Evolutionary conservation across 1,284 basidiomycete genomes (phyloP).

Genomic region (Microbotryomycetes sp.): DNA sequence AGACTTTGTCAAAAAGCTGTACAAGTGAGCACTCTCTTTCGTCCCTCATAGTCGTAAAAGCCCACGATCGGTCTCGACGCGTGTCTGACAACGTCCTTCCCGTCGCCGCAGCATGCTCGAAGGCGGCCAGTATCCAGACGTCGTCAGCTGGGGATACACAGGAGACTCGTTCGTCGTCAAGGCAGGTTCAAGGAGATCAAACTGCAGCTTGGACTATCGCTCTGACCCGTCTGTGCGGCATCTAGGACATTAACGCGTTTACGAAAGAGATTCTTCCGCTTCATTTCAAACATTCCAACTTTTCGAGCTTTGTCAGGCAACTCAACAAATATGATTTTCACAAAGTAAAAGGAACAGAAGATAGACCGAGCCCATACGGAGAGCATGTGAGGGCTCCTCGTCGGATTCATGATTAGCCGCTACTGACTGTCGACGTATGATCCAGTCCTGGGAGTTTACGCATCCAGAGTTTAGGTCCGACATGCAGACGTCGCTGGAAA

Average conservation of each 20-base stretch:
- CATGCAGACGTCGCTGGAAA: conserved; percentile 74
- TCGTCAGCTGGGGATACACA: conserved; percentile 78
- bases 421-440: conserved; percentile 20
- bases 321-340: conserved; percentile 99
- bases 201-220: not conserved
- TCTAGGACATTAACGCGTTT: conserved; percentile 90
- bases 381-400: conserved; percentile 55
- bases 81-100: not conserved
- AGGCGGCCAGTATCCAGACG: conserved; percentile 61
- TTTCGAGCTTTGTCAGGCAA: conserved; percentile 87
- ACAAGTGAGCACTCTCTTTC: conserved; percentile 56
- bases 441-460: conserved; percentile 85
- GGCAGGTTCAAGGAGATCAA: conserved; percentile 40
- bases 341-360: conserved; percentile 71
- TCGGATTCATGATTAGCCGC: conserved; percentile 34
- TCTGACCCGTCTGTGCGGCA: not conserved
- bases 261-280: conserved; percentile 87
- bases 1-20: conserved; percentile 94
- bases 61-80: not conserved
- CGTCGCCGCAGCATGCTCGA: conserved; percentile 65
- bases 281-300: conserved; percentile 96
- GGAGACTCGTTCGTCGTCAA: conserved; percentile 93
- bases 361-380: conserved; percentile 66
- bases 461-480: conserved; percentile 91
- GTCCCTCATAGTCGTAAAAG: not conserved